Base-by-base conservation (phyloP, 2,329 filamentous ascomycete genomes). In the Scolecobasidium constrictum region DNA sequence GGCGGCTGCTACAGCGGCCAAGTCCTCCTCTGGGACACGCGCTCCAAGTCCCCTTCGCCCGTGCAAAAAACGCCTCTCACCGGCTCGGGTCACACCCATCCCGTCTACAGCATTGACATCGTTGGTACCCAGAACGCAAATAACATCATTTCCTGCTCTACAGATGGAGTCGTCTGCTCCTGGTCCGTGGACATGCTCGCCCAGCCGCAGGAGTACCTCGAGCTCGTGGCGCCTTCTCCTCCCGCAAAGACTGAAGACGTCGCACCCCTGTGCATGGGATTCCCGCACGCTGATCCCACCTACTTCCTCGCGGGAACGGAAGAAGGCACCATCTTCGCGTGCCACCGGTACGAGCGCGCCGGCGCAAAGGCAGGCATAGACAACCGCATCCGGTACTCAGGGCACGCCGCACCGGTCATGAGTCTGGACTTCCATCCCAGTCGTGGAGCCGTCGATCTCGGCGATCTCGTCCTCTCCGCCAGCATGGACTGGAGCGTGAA, bases 141-240 rank as follows among this genome's bases (percentile, higher is more conserved):
- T 67, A 98, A 96, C 62, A 94, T 98, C 58, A 84, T 98, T 53
- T 95, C 88, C 23, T 90, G 86, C 59, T 95, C 87, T 1, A 98
- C 92, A 1, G 92, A 98, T 57, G 92, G 92, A 43, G 86, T 94
- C 7, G 86, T 96, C 34, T 98, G 92, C 61, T 86, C 88, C 38
- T 98, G 92, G 92, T 88, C 85, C 43, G 86, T 95, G 49, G 93
- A 98, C 61, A 96, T 98, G 78, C 83, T 98, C 47, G 86, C 90
- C 1, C 86, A 95, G 61, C 92, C 92, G 1, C 90, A 96, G 63
- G 92, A 98, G 66, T 81, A 87, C 43, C 77, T 98, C 34, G 86
- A 94, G 55, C 73, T 98, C 11, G 82, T 81, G 46, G 85, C 87
- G 2, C 90, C 90, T 3, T 79, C 81, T 3, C 79, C 81, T 13